phyloP scores from a whole-genome alignment of 1,139 yeast species.

The Suhomyces atakaporum region DNA sequence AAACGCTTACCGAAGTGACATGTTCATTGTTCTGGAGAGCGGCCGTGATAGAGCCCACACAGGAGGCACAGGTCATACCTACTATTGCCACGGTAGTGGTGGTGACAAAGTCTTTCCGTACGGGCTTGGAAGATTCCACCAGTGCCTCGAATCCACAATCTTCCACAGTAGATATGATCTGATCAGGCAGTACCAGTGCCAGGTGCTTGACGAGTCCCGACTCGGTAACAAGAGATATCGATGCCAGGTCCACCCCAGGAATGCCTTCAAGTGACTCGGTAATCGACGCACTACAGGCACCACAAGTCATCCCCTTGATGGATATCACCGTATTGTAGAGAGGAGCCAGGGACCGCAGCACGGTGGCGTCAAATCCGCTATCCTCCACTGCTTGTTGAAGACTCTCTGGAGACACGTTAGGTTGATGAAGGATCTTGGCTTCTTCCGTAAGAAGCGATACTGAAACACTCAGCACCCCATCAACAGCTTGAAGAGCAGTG shows the following conservation, averaged over 20 bases:
- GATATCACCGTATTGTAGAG: slow-evolving; percentile 8
- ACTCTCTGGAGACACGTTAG: slow-evolving; percentile 11
- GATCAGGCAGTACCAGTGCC: slow-evolving; percentile 29
- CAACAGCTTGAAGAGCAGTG: slow-evolving; percentile 21
- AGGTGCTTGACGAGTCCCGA: slow-evolving; percentile 61
- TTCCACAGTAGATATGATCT: slow-evolving; percentile 55
- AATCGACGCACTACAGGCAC: slow-evolving; percentile 72
- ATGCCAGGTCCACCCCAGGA: slow-evolving; percentile 52
- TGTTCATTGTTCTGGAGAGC: slow-evolving; percentile 28
- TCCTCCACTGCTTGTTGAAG: slow-evolving; percentile 29
- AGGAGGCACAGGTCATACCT: slow-evolving; percentile 48
- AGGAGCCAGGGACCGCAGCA: slow-evolving; percentile 13
- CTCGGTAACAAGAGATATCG: slow-evolving; percentile 74
- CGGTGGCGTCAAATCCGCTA: slow-evolving; percentile 39
- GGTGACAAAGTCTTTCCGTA: slow-evolving; percentile 1
- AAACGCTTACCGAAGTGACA: slow-evolving; percentile 36
- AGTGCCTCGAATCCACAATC: slow-evolving; percentile 75
- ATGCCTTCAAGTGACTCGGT: slow-evolving; percentile 51
- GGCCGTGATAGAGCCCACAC: slow-evolving; percentile 40
- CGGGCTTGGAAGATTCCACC: slow-evolving; percentile 15
- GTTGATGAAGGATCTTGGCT: slow-evolving; percentile 29
- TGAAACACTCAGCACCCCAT: slow-evolving; percentile 29
- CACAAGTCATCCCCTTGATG: slow-evolving; percentile 83
- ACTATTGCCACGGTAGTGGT: slow-evolving; percentile 17
- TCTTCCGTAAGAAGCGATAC: slow-evolving; percentile 42